Conservation (phyloP, 2,329 filamentous ascomycete species). For the Fusarium chuoi region DNA sequence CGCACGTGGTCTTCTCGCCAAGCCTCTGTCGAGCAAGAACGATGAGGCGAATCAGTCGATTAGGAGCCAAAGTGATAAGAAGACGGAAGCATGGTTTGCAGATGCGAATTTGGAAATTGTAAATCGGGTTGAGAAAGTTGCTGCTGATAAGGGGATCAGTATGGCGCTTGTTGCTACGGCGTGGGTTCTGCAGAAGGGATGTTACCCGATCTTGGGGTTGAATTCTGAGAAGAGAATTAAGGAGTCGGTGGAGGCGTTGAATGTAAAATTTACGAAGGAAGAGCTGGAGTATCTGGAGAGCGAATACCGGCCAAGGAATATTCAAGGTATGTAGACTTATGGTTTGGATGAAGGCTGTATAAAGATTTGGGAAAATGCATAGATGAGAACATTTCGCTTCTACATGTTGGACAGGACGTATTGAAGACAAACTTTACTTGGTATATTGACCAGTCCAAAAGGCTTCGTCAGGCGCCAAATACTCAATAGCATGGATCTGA, state of each 20-base stretch:
- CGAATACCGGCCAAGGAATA: constrained; percentile 65
- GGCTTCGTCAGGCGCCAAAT: too few species aligned
- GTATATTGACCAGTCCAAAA: too few species aligned
- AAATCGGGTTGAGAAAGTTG: constrained; percentile 61
- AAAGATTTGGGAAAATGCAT: too few species aligned
- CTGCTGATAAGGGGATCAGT: constrained; percentile 65
- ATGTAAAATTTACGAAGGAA: constrained; percentile 63
- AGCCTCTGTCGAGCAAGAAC: constrained; percentile 36
- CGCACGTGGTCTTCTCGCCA: constrained; percentile 47
- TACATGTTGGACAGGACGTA: too few species aligned
- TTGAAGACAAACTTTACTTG: too few species aligned
- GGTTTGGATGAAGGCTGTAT: not conserved
- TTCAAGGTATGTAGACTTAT: constrained; percentile 46
- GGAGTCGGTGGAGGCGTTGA: constrained; percentile 63
- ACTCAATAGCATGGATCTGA: too few species aligned
- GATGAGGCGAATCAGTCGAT: constrained; percentile 18
- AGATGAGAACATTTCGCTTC: too few species aligned
- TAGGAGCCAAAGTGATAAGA: constrained; percentile 36
- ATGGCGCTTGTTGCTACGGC: constrained; percentile 75
- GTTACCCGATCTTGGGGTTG: constrained; percentile 71
- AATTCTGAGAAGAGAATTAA: constrained; percentile 68
- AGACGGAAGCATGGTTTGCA: constrained; percentile 39
- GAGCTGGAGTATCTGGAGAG: constrained; percentile 72
- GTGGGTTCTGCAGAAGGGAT: constrained; percentile 67
- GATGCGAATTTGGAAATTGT: constrained; percentile 47